phyloP scores from a whole-genome alignment of 139 green algal species.

The Auxenochlorella protothecoides region DNA sequence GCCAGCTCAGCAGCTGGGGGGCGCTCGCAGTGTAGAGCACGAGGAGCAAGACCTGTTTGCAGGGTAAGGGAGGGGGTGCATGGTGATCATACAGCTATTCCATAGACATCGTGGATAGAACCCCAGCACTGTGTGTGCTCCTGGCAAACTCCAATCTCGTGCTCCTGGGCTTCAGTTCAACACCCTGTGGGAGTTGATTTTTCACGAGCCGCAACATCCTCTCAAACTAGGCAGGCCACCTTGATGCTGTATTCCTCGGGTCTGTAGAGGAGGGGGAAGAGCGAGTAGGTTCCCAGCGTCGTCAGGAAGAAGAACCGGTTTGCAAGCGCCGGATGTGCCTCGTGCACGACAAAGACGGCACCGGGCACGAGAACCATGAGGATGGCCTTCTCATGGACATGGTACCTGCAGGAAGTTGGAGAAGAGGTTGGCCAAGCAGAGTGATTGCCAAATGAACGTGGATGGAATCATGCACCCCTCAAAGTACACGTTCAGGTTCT shows the following conservation, averaged over 20 bases:
- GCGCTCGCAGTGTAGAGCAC: too few relatives aligned
- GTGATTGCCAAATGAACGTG: too few relatives aligned
- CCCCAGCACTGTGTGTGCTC: neutral
- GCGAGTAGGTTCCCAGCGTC: conserved; percentile 37
- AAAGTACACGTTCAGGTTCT: neutral
- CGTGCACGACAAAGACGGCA: conserved; percentile 10
- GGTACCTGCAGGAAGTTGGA: conserved; percentile 50
- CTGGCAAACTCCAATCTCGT: neutral
- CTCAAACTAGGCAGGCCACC: conserved; percentile 1
- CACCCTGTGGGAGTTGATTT: too few relatives aligned
- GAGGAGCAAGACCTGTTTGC: too few relatives aligned
- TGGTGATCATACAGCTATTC: neutral
- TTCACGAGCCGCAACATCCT: too few relatives aligned
- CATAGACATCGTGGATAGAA: neutral
- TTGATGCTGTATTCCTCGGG: conserved; percentile 71
- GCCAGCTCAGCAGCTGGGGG: conserved; percentile 8
- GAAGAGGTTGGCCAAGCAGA: neutral
- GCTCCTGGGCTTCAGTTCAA: neutral
- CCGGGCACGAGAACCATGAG: conserved; percentile 59
- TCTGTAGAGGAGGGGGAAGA: conserved; percentile 77
- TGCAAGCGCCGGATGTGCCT: conserved; percentile 2
- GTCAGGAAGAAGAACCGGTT: conserved; percentile 43
- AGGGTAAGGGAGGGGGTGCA: too few relatives aligned
- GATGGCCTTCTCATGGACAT: conserved; percentile 95
- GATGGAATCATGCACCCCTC: too few relatives aligned